Base-by-base conservation (phyloP, 2,329 filamentous ascomycete species). In the Colletotrichum zoysiae region DNA sequence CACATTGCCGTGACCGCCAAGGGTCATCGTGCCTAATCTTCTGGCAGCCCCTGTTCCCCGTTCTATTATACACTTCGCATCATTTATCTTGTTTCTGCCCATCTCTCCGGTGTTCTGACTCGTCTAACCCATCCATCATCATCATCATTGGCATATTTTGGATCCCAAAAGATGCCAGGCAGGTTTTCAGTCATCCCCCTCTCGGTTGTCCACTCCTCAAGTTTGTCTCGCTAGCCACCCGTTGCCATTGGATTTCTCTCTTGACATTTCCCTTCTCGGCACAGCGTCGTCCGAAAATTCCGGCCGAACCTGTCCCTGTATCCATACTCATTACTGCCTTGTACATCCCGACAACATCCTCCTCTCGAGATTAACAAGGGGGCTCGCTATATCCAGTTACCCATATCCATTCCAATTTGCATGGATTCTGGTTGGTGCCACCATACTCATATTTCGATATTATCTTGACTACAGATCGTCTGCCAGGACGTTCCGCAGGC, bases 401-500 rank as follows among this genome's bases (percentile, higher is more conserved):
- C 38, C 44, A 35, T 44, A 40, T 50, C 51, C 58, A 64, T 59
- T 63, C 67, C 50, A 38, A 63, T 61, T 56, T 60, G 69, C 51
- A 72, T 70, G 70, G 66, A 55, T 50, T 40, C 61, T 57, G 30
- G 38, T 62, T 40, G n/a, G 62, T 73, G 53, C 64, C 40, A 71
- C 67, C 58, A 20, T 30, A 55, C 40, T 63, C 55, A 60, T 51
- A 60, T n/a, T 57, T 61, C 62, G 30, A 50, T 46, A 40, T 61
- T 53, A 63, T 56, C 33, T 50, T 67, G 67, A 62, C 56, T 65
- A 63, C 51, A 30, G 62, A 42, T 64, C 26, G 53, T 62, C 70
- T 60, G 51, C 55, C 61, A 70, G 40, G 55, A 70, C 66, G 71
- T 74, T 58, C 51, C 67, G 55, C 73, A 71, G 48, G 44, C 71